Conservation (phyloP, 2,329 filamentous ascomycete genomes). For the Dothistroma pini region DNA sequence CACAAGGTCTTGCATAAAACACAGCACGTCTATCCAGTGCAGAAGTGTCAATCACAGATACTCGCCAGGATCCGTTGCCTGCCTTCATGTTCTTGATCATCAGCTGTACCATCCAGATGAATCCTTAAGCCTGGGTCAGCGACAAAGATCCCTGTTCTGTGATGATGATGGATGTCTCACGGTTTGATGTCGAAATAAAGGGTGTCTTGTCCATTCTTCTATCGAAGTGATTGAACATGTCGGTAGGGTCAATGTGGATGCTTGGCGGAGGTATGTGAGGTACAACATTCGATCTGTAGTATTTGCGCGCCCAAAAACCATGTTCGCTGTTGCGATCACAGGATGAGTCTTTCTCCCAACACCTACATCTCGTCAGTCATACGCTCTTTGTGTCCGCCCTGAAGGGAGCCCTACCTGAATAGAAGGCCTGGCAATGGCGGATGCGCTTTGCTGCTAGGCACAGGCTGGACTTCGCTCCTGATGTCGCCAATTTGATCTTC, state of each 20-base stretch:
- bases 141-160: too few species aligned
- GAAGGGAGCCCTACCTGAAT: neutral
- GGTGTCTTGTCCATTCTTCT: constrained; percentile 3
- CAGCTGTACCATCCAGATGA: constrained; percentile 9
- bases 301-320: constrained; percentile 8
- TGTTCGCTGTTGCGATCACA: constrained; percentile 8
- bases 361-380: neutral
- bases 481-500: neutral
- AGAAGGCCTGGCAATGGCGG: constrained; percentile 11
- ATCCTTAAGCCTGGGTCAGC: neutral
- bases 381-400: neutral
- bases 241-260: neutral
- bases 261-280: neutral
- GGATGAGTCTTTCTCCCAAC: constrained; percentile 7
- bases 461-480: neutral
- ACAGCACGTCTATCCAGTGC: constrained; percentile 5
- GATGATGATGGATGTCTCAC: neutral
- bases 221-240: constrained; percentile 6
- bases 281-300: constrained; percentile 9
- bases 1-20: constrained; percentile 5
- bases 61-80: neutral
- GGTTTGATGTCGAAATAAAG: constrained; percentile 7
- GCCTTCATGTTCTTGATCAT: constrained; percentile 4
- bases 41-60: constrained; percentile 8
- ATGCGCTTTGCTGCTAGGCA: neutral